Evolutionary conservation across 2,329 filamentous ascomycete genomes (phyloP).

Genomic region (Paraconiothyrium brasiliense): DNA sequence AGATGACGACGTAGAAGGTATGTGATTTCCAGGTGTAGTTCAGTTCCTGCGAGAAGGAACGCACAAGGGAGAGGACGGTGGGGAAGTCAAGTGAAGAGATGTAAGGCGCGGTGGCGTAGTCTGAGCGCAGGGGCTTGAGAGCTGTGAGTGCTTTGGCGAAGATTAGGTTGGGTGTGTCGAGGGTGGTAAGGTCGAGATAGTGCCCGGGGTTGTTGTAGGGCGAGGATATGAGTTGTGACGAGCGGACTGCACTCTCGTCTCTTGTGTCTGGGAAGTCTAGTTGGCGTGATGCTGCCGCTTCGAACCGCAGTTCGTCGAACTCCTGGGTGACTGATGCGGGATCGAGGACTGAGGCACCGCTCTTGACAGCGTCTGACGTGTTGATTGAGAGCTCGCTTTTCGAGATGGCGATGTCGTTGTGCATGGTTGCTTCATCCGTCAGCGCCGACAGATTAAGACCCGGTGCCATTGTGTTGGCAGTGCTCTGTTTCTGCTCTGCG

Average conservation of each 20-base stretch:
- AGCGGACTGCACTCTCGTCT: slow-evolving; percentile 19
- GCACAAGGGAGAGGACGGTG: slow-evolving; percentile 68
- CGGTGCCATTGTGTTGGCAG: slow-evolving; percentile 23
- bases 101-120: slow-evolving; percentile 83
- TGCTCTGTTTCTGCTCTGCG: background rate
- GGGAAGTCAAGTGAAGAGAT: slow-evolving; percentile 79
- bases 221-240: slow-evolving; percentile 69
- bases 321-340: slow-evolving; percentile 40
- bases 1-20: slow-evolving; percentile 85
- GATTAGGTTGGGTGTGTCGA: slow-evolving; percentile 72
- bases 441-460: slow-evolving; percentile 25
- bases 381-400: background rate
- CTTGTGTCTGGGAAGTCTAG: slow-evolving; percentile 18
- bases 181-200: slow-evolving; percentile 74
- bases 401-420: slow-evolving; percentile 10
- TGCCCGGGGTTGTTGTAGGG: slow-evolving; percentile 78
- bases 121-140: slow-evolving; percentile 68
- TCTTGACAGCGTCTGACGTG: background rate
- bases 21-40: slow-evolving; percentile 65
- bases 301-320: slow-evolving; percentile 45
- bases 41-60: slow-evolving; percentile 59
- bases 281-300: slow-evolving; percentile 44
- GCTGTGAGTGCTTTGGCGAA: slow-evolving; percentile 75
- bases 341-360: slow-evolving; percentile 28
- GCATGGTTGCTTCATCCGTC: slow-evolving; percentile 17